These are phyloP conservation scores for Aspergillus sojae DNA, from an alignment of 2,329 filamentous ascomycete genomes.

Conservation along the genomic window DNA sequence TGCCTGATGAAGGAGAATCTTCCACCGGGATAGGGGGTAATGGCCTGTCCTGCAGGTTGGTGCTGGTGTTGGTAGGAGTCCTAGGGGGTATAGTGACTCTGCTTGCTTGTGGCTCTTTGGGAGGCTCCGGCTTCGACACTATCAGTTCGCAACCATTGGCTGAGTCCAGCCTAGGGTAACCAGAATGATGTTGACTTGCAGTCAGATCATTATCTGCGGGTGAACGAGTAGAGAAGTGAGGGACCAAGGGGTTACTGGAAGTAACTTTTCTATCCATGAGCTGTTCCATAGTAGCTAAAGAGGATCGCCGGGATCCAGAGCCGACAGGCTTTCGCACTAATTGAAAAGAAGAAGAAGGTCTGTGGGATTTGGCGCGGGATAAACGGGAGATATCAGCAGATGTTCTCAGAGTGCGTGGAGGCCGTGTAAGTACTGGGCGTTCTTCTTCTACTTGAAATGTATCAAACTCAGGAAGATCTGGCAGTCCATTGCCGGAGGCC, in stretches of 20 bases:
- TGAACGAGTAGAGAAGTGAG: conserved; percentile 32
- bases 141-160: conserved; percentile 11
- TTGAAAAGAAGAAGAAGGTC: conserved; percentile 30
- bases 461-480: conserved; percentile 49
- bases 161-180: conserved; percentile 17
- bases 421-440: conserved; percentile 28
- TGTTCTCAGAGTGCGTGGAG: conserved; percentile 36
- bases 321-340: conserved; percentile 43
- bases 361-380: conserved; percentile 22
- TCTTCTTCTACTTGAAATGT: conserved; percentile 37
- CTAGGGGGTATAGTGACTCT: conserved; percentile 17
- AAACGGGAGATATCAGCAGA: conserved; percentile 20
- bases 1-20: conserved; percentile 12
- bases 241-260: conserved; percentile 28
- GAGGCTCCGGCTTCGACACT: neutral
- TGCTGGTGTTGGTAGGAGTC: conserved; percentile 24
- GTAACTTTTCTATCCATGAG: conserved; percentile 22
- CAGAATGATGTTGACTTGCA: conserved; percentile 14
- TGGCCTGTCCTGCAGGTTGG: conserved; percentile 26
- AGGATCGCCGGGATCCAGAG: conserved; percentile 32
- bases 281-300: conserved; percentile 28
- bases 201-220: conserved; percentile 18
- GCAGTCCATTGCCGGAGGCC: conserved; percentile 45
- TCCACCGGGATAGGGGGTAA: conserved; percentile 24
- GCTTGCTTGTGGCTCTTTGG: conserved; percentile 6